Percentiles rank a stretch among this genome's conserved stretches.
phyloP scores from a whole-genome alignment of 305 asterid genomes.

The Nicotiana rustica region DNA sequence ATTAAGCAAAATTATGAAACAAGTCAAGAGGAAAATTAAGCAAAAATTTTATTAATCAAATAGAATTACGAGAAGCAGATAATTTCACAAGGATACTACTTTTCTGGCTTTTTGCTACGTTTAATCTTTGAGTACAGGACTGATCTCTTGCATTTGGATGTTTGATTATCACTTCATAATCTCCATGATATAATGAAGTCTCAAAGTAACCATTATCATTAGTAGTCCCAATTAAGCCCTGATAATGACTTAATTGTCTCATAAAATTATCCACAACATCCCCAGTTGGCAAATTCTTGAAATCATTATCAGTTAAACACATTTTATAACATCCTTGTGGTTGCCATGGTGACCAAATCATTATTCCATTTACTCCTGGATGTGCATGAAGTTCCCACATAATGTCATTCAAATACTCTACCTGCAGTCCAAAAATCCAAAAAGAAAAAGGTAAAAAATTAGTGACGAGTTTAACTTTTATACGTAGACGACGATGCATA shows the following conservation, averaged over 20 bases:
- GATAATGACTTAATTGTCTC: conserved; percentile 34
- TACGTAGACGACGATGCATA: neutral
- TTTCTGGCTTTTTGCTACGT: conserved; percentile 1
- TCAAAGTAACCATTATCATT: conserved; percentile 40
- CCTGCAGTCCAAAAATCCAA: conserved; percentile 31
- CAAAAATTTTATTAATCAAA: neutral
- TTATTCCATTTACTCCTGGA: conserved; percentile 48
- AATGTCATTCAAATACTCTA: conserved; percentile 42
- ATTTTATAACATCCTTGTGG: conserved; percentile 48
- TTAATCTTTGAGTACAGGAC: neutral
- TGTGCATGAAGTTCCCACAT: conserved; percentile 52
- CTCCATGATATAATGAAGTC: conserved; percentile 52
- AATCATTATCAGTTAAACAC: conserved; percentile 56
- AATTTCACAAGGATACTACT: conserved; percentile 4
- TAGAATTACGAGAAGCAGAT: neutral
- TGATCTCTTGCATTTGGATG: conserved; percentile 6
- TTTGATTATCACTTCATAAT: conserved; percentile 43
- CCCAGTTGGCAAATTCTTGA: conserved; percentile 52
- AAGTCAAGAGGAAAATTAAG: neutral
- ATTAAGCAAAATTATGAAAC: neutral
- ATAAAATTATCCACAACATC: conserved; percentile 51
- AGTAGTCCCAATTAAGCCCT: conserved; percentile 39
- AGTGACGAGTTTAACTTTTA: neutral
- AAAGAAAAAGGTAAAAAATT: too few species aligned
- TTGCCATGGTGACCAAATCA: conserved; percentile 54